Evolutionary conservation across 1,284 basidiomycete genomes (phyloP).

Genomic region (Fomes fomentarius): DNA sequence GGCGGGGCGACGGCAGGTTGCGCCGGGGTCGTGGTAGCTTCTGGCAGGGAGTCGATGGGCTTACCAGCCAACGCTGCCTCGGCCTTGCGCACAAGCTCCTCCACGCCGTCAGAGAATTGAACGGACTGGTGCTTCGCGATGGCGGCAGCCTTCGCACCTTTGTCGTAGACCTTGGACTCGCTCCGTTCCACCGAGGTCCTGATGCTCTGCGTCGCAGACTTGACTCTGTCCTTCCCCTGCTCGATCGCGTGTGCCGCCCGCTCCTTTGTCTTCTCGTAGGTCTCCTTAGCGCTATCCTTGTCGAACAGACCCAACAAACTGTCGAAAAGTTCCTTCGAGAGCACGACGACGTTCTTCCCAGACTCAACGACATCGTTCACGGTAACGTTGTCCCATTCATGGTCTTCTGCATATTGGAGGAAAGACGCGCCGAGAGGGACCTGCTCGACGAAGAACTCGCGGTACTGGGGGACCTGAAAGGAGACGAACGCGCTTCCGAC

Average conservation of each 20-base stretch:
- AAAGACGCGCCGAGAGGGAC: conserved; percentile 79
- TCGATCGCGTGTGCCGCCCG: conserved; percentile 43
- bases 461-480: conserved; percentile 74
- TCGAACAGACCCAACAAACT: conserved; percentile 30
- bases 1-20: conserved; percentile 35
- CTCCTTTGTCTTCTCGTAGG: conserved; percentile 43
- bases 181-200: conserved; percentile 54
- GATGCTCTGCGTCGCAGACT: conserved; percentile 47
- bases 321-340: conserved; percentile 30
- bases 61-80: conserved; percentile 67
- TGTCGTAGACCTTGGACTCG: conserved; percentile 42
- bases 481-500: conserved; percentile 76
- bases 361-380: conserved; percentile 60
- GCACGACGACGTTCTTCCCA: conserved; percentile 50
- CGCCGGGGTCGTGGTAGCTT: conserved; percentile 37
- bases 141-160: conserved; percentile 43
- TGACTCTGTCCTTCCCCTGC: conserved; percentile 51
- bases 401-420: conserved; percentile 80
- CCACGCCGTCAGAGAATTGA: conserved; percentile 63
- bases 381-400: conserved; percentile 77
- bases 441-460: conserved; percentile 80
- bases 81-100: conserved; percentile 67
- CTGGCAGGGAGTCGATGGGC: conserved; percentile 33
- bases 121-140: conserved; percentile 51
- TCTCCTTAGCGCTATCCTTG: conserved; percentile 42